A percentile compares a stretch with the other conserved stretches of the same genome.
These are phyloP conservation scores for Nicotiana undulata DNA, from an alignment of 257 asterid genomes.

Conservation along the genomic window DNA sequence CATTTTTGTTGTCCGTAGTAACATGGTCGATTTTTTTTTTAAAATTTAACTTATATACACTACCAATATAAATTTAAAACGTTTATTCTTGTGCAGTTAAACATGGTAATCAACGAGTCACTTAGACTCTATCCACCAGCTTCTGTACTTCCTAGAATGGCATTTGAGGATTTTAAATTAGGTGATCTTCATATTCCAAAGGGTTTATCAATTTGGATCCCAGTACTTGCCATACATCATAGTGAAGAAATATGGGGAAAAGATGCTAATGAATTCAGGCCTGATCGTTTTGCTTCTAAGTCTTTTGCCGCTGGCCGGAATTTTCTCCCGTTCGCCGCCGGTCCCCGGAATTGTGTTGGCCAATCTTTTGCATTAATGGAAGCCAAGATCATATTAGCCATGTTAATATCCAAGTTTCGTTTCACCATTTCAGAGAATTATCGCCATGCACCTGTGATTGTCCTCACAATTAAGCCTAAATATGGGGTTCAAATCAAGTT, in stretches of 20 bases:
- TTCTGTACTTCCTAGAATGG: conserved; percentile 83
- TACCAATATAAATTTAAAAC: background rate
- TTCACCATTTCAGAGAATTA: conserved; percentile 63
- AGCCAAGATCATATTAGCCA: conserved; percentile 81
- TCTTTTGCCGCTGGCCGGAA: conserved; percentile 47
- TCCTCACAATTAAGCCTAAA: conserved; percentile 79
- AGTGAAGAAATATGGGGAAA: conserved; percentile 76
- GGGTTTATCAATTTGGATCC: conserved; percentile 90
- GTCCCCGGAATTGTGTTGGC: conserved; percentile 86
- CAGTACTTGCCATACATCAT: conserved; percentile 84
- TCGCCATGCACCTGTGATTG: conserved; percentile 78
- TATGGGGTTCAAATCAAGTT: conserved; percentile 80
- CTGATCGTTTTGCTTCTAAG: conserved; percentile 48
- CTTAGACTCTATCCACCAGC: conserved; percentile 85
- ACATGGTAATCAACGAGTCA: conserved; percentile 82
- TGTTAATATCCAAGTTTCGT: conserved; percentile 65
- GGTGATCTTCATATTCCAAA: conserved; percentile 83
- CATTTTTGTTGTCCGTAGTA: background rate
- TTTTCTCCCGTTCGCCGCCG: conserved; percentile 86
- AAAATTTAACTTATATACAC: background rate
- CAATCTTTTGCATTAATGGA: conserved; percentile 90
- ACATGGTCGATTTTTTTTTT: background rate
- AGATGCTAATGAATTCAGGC: conserved; percentile 77
- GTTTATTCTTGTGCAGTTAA: conserved; percentile 32
- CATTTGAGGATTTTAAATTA: conserved; percentile 70